phyloP scores from a whole-genome alignment of 2,329 filamentous ascomycete species.

The Calonectria pseudoreteaudii region DNA sequence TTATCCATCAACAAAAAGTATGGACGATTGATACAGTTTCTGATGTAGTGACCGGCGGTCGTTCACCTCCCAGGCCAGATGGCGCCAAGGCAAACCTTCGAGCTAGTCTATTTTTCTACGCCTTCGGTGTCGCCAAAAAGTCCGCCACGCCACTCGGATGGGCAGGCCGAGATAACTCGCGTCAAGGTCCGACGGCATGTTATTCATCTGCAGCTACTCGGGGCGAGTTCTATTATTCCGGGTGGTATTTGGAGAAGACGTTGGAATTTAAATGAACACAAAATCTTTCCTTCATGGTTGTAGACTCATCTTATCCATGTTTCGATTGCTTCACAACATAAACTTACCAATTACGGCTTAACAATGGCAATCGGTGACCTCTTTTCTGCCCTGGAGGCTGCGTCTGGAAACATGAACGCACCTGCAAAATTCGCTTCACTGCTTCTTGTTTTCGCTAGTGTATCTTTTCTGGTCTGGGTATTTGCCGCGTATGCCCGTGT shows the following conservation, averaged over 20 bases:
- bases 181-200: not conserved
- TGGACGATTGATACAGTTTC: not conserved
- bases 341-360: not conserved
- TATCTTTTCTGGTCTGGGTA: not conserved
- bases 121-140: not conserved
- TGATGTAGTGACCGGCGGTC: not conserved
- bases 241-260: not conserved
- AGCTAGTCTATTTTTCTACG: not conserved
- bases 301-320: not conserved
- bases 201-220: not conserved
- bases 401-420: not conserved
- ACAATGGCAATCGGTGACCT: not conserved
- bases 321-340: not conserved
- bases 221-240: not conserved
- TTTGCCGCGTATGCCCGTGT: not conserved
- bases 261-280: not conserved
- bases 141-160: not conserved
- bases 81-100: not conserved
- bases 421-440: not conserved
- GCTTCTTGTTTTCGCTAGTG: not conserved
- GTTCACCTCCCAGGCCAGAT: not conserved
- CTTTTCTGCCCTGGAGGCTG: not conserved
- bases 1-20: not conserved
- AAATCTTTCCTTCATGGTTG: not conserved
- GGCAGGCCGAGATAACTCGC: not conserved